Percentiles rank a stretch among this genome's conserved stretches.
phyloP scores from a whole-genome alignment of 257 asterid genomes.

The Solanum sejunctum region DNA sequence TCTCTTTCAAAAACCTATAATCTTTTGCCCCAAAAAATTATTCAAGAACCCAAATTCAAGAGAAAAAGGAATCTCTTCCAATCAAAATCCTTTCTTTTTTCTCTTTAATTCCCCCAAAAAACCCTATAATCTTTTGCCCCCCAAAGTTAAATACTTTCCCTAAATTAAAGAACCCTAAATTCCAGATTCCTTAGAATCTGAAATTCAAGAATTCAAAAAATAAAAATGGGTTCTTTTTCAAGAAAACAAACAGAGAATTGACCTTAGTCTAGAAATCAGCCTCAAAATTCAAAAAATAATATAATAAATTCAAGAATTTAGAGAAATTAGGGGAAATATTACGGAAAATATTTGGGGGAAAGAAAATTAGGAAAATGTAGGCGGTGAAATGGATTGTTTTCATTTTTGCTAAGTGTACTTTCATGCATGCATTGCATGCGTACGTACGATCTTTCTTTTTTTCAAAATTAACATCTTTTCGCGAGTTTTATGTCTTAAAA shows the following conservation, averaged over 20 bases:
- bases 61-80: neutral
- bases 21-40: neutral
- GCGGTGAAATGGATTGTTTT: neutral
- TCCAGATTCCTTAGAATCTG: neutral
- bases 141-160: neutral
- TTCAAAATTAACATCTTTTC: too few species aligned
- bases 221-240: neutral
- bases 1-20: neutral
- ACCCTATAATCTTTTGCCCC: neutral
- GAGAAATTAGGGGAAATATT: neutral
- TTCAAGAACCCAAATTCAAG: neutral
- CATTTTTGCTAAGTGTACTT: neutral
- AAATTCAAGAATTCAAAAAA: constrained; percentile 3
- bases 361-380: neutral
- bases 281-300: neutral
- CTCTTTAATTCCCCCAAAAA: neutral
- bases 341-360: neutral
- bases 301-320: neutral
- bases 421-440: constrained; percentile 5
- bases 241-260: neutral
- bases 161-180: neutral
- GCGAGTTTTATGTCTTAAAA: too few species aligned
- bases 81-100: neutral
- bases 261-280: neutral
- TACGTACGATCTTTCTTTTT: neutral